phyloP scores from a whole-genome alignment of 2,329 filamentous ascomycete species.

The Colletotrichum lindemuthianum region DNA sequence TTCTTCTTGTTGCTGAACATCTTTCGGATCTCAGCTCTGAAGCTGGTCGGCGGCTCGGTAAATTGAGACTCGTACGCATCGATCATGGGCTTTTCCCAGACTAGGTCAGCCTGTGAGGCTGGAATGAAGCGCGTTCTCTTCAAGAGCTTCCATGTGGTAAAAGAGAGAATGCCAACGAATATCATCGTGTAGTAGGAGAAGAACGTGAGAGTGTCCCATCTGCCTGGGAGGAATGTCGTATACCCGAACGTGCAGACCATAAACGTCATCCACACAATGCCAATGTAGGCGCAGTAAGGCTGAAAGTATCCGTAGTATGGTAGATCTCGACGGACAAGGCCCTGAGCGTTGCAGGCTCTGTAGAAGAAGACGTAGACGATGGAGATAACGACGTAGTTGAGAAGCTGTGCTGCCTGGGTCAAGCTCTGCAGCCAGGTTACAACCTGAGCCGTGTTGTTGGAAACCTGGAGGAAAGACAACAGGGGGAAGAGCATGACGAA shows the following conservation, averaged over 20 bases:
- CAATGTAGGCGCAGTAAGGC: slow-evolving; percentile 65
- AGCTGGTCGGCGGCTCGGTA: slow-evolving; percentile 57
- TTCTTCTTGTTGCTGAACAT: slow-evolving; percentile 49
- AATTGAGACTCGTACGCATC: slow-evolving; percentile 67
- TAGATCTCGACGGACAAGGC: slow-evolving; percentile 55
- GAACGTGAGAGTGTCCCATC: slow-evolving; percentile 59
- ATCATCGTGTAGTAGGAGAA: slow-evolving; percentile 68
- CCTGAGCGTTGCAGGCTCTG: slow-evolving; percentile 61
- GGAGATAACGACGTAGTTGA: slow-evolving; percentile 64
- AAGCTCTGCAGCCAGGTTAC: slow-evolving; percentile 63
- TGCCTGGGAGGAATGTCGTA: slow-evolving; percentile 50
- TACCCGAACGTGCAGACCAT: slow-evolving; percentile 67
- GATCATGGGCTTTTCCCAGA: slow-evolving; percentile 69
- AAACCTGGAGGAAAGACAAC: slow-evolving; percentile 63
- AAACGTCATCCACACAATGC: slow-evolving; percentile 51
- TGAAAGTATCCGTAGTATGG: slow-evolving; percentile 70
- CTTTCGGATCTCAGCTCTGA: slow-evolving; percentile 65
- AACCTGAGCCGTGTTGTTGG: slow-evolving; percentile 57
- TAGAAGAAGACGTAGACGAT: slow-evolving; percentile 68
- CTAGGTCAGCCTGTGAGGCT: slow-evolving; percentile 65
- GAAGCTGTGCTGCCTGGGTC: slow-evolving; percentile 57
- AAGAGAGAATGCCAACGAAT: slow-evolving; percentile 63
- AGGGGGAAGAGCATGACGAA: slow-evolving; percentile 64
- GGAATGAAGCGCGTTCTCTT: slow-evolving; percentile 66
- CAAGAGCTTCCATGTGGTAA: slow-evolving; percentile 70